A percentile compares a stretch with the other conserved stretches of the same genome.
These are phyloP conservation scores for Ascochyta rabiei DNA, from an alignment of 2,329 filamentous ascomycete genomes.

Conservation along the genomic window DNA sequence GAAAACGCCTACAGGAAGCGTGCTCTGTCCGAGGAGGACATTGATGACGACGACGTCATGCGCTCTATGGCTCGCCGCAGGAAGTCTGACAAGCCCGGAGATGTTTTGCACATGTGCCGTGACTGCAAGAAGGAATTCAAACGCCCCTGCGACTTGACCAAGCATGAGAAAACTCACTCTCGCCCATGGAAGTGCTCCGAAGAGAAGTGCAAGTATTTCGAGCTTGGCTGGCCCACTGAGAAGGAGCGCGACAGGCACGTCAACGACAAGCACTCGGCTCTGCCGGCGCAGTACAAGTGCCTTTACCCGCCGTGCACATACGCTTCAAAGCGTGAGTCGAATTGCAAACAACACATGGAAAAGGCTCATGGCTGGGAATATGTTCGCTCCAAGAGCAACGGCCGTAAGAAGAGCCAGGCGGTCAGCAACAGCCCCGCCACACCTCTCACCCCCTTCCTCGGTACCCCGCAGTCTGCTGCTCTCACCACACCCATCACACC, in stretches of 20 bases:
- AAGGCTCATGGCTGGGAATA: constrained; percentile 94
- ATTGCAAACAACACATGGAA: constrained; percentile 99
- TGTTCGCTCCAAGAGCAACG: constrained; percentile 89
- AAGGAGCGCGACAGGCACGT: constrained; percentile 96
- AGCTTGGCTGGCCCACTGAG: constrained; percentile 92
- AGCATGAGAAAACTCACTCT: constrained; percentile 97
- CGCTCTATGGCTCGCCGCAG: constrained; percentile 95
- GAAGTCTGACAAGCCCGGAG: constrained; percentile 87
- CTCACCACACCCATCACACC: constrained; percentile 47
- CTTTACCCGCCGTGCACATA: constrained; percentile 84
- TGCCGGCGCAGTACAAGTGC: constrained; percentile 84
- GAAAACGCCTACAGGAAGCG: constrained; percentile 68
- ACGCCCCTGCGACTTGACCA: constrained; percentile 94
- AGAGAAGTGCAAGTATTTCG: constrained; percentile 84
- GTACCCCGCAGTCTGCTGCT: constrained; percentile 44
- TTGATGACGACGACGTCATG: constrained; percentile 81
- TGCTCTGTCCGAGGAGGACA: constrained; percentile 64
- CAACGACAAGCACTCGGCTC: constrained; percentile 90
- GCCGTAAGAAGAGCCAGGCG: constrained; percentile 50
- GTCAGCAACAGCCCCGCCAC: constrained; percentile 34
- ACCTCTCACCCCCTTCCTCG: constrained; percentile 46
- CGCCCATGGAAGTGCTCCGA: constrained; percentile 93
- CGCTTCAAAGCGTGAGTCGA: constrained; percentile 92
- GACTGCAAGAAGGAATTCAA: constrained; percentile 90
- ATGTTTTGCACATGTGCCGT: constrained; percentile 80